A percentile compares a stretch with the other conserved stretches of the same genome.
Evolutionary conservation across 2,329 filamentous ascomycete genomes (phyloP).

Genomic region (Epichloe festucae): DNA sequence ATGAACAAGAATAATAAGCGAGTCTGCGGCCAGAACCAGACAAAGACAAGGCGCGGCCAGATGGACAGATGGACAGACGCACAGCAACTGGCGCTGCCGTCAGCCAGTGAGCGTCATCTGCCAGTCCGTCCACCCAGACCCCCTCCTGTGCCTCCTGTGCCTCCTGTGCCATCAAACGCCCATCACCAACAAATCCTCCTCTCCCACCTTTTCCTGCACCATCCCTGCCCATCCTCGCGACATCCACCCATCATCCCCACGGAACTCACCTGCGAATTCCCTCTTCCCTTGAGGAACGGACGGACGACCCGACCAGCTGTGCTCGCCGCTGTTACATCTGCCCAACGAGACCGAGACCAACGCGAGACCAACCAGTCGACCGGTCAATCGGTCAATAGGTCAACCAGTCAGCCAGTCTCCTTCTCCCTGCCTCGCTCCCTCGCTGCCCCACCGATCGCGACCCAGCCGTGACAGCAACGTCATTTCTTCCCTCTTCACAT

Average conservation of each 20-base stretch:
- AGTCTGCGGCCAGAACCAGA: too few species aligned
- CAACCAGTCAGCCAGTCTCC: too few species aligned
- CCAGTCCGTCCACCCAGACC: neutral
- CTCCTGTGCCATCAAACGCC: neutral
- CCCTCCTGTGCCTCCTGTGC: neutral
- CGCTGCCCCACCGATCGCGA: slow-evolving; percentile 10
- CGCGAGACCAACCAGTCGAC: too few species aligned
- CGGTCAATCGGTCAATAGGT: too few species aligned
- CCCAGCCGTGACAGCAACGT: slow-evolving; percentile 17
- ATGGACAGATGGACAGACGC: neutral
- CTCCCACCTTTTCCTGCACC: slow-evolving; percentile 4
- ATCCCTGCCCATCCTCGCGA: slow-evolving; percentile 4
- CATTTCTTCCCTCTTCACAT: slow-evolving; percentile 13
- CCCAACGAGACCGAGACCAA: neutral
- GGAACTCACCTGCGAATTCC: neutral
- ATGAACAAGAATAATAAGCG: too few species aligned
- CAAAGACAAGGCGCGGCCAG: too few species aligned
- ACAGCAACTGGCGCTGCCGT: neutral
- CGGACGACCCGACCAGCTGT: neutral
- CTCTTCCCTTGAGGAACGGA: neutral
- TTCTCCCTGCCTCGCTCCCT: slow-evolving; percentile 6
- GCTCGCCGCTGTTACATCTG: neutral
- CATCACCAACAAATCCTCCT: neutral
- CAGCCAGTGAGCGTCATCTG: neutral
- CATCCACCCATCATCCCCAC: neutral